A percentile compares a stretch with the other conserved stretches of the same genome.
Conservation (phyloP, 2,329 filamentous ascomycete species). For the Biscogniauxia mediterranea region DNA sequence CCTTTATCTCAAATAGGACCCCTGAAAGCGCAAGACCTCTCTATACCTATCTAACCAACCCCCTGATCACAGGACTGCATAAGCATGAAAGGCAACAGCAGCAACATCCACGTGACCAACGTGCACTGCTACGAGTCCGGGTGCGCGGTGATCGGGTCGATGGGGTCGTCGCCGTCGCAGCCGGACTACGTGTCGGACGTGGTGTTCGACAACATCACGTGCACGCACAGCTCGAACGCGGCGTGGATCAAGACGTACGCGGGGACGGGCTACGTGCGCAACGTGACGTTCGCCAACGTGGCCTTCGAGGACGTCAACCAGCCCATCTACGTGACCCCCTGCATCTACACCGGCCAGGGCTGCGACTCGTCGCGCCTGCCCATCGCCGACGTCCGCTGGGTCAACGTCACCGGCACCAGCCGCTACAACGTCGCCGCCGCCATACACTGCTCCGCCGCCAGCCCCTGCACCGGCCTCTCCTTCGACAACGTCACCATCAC, state of each 20-base stretch:
- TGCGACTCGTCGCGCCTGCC: conserved; percentile 41
- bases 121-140: conserved; percentile 41
- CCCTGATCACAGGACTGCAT: conserved; percentile 36
- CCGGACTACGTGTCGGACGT: conserved; percentile 38
- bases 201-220: conserved; percentile 37
- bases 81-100: conserved; percentile 41
- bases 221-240: conserved; percentile 39
- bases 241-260: conserved; percentile 44
- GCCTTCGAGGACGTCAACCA: conserved; percentile 43
- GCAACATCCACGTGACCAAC: conserved; percentile 36
- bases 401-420: conserved; percentile 49
- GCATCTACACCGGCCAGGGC: conserved; percentile 41
- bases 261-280: conserved; percentile 40
- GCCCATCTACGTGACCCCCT: conserved; percentile 47
- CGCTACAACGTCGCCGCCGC: conserved; percentile 47
- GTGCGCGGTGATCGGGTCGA: conserved; percentile 36
- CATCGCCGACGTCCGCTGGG: conserved; percentile 47
- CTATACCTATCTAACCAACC: neutral
- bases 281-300: conserved; percentile 44
- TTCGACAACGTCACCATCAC: conserved; percentile 47
- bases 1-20: neutral
- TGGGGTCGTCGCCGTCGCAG: conserved; percentile 35
- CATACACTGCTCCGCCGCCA: conserved; percentile 42
- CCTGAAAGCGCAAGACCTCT: too few species aligned
- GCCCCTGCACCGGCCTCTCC: conserved; percentile 43